phyloP scores from a whole-genome alignment of 495 filamentous ascomycete genomes.

The Letharia lupina region DNA sequence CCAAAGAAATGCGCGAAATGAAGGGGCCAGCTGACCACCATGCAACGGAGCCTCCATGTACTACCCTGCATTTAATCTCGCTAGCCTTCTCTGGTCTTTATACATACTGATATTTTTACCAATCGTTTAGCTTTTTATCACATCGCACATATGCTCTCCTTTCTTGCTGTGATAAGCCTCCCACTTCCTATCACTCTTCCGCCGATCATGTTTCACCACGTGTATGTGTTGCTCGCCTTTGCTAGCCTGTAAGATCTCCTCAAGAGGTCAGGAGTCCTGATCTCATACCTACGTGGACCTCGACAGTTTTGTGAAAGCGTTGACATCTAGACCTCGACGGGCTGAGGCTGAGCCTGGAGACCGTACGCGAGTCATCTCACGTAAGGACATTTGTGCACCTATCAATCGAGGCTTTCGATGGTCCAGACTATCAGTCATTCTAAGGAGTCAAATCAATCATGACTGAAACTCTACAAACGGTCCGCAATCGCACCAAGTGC shows the following conservation, averaged over 20 bases:
- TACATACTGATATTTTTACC: not conserved
- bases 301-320: no score
- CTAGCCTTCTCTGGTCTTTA: not conserved
- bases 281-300: not conserved
- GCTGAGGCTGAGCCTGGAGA: no score
- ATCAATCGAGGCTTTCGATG: not conserved
- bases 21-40: not conserved
- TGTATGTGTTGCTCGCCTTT: no score
- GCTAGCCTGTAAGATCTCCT: no score
- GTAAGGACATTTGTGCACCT: not conserved
- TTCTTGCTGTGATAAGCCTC: not conserved
- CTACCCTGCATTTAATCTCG: not conserved
- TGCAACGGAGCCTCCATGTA: not conserved
- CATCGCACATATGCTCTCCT: not conserved
- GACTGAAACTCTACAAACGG: not conserved
- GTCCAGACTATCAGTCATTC: not conserved
- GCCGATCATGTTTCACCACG: not conserved
- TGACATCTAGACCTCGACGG: no score
- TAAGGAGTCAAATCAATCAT: not conserved
- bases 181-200: not conserved
- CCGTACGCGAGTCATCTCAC: no score
- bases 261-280: not conserved
- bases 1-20: not conserved
- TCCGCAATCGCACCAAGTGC: not conserved
- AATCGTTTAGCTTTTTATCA: not conserved